Evolutionary conservation across 2,329 filamentous ascomycete genomes (phyloP), one percentile per base, ranked within the genome.

Genomic region (Aureobasidium subglaciale): DNA sequence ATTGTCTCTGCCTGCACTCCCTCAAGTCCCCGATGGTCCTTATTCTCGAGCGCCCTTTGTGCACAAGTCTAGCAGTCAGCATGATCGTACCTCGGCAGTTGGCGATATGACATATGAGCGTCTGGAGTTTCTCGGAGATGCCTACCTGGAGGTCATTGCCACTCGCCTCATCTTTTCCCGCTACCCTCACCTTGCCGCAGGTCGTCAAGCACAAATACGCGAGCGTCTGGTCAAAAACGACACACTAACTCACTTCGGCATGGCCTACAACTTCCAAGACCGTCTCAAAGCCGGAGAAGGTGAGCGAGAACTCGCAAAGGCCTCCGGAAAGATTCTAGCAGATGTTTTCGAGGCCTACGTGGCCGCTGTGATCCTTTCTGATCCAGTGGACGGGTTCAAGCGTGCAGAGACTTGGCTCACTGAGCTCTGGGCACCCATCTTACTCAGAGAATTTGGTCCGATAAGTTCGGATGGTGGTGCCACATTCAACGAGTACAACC

Each of bases 311-410:
- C 69, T 68, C 4, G 76, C 78, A 66, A 84, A 79, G 67, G 79
- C 78, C 38, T 77, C 80, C 58, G 79, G 75, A 13, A 96, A 96
- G 69, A 83, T 90, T 9, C 77, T 87, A 56, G 91, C 86, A 8
- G 92, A 97, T 66, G 79, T 96, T 16, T 95, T 96, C 63, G 92
- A 97, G 68, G 87, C 92, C 0, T 96, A 95, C 63, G 82, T 95
- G 15, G 91, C 87, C 8, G 91, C 87, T 3, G 72, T 91, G 5
- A 79, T 95, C 30, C 73, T 89, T 2, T 84, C 85, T 1, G 81
- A 90, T 63, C 77, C 82, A 0, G 70, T 73, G 3, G 67, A 81
- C 43, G 90, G 91, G 1, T 79, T 86, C 43, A 60, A 69, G 7
- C 77, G 75, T 2, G 84, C 80, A 2, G 78, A 85, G 50, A 68